Conservation (phyloP, 441 rosid species). For the Syzygium syzygioides region DNA sequence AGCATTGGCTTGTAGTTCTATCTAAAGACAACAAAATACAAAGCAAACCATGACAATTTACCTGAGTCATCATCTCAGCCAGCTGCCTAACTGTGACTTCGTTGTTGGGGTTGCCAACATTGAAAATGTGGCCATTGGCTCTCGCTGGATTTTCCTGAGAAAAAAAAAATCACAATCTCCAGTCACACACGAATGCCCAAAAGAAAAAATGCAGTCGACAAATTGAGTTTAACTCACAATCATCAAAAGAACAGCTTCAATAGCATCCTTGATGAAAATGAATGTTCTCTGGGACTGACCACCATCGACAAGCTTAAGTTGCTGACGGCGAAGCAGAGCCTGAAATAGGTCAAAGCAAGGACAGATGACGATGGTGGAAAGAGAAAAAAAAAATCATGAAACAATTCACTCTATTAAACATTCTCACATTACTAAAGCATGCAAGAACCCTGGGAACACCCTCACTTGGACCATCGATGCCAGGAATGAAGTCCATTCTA, state of each 20-base stretch:
- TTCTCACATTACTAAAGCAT: conserved; percentile 89
- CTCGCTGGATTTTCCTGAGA: conserved; percentile 88
- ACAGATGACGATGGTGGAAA: background rate
- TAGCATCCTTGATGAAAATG: conserved; percentile 90
- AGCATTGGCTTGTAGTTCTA: background rate
- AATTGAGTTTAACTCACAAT: conserved; percentile 33
- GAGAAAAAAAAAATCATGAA: background rate
- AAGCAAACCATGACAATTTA: conserved; percentile 14
- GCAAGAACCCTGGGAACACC: conserved; percentile 98
- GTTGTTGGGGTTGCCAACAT: conserved; percentile 96
- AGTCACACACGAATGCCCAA: conserved; percentile 5
- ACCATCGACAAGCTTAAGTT: conserved; percentile 95
- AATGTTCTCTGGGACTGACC: conserved; percentile 95
- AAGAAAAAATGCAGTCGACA: conserved; percentile 5
- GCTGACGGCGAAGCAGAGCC: conserved; percentile 76
- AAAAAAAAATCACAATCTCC: background rate
- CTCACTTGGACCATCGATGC: conserved; percentile 97
- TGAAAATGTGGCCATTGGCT: conserved; percentile 93
- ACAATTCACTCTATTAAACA: background rate
- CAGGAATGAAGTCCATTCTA: conserved; percentile 99
- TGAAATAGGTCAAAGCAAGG: conserved; percentile 8
- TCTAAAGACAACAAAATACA: background rate
- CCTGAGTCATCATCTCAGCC: conserved; percentile 99
- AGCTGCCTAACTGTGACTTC: conserved; percentile 98
- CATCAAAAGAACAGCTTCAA: conserved; percentile 91